phyloP scores from a whole-genome alignment of 129 eudicot species.

The Flaveria sonorensis region DNA sequence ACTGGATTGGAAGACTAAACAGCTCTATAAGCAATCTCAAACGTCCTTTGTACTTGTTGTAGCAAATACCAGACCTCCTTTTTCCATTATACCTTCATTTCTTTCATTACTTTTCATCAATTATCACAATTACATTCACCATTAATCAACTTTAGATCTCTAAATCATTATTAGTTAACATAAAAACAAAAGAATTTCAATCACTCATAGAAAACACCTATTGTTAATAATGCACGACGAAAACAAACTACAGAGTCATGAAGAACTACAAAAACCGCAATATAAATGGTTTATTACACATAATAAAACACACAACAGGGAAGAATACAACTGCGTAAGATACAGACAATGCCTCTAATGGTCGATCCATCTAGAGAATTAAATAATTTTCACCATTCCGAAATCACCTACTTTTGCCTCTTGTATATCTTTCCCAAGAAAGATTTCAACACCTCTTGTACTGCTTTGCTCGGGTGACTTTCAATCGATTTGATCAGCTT shows the following conservation, averaged over 20 bases:
- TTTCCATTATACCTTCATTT: too few relatives aligned
- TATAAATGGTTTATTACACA: conserved; percentile 21
- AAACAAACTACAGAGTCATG: background rate
- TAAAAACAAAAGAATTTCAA: background rate
- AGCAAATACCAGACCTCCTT: too few relatives aligned
- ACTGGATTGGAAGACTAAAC: too few relatives aligned
- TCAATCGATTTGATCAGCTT: conserved; percentile 69
- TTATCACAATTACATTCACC: too few relatives aligned
- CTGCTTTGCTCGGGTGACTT: conserved; percentile 69
- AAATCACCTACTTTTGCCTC: conserved; percentile 65
- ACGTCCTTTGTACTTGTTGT: too few relatives aligned
- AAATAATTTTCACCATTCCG: too few relatives aligned
- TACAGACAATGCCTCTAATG: conserved; percentile 32
- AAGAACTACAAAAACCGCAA: background rate
- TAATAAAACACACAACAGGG: conserved; percentile 14
- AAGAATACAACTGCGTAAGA: conserved; percentile 24
- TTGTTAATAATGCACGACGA: background rate
- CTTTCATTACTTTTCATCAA: too few relatives aligned
- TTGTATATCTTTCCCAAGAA: conserved; percentile 86
- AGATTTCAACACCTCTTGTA: conserved; percentile 76
- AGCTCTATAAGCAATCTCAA: too few relatives aligned
- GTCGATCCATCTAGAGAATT: conserved; percentile 2
- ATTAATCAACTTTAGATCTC: background rate
- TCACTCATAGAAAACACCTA: background rate
- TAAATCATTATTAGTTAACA: background rate